phyloP scores from a whole-genome alignment of 306 rosid genomes.

The Pachyrhizus erosus region DNA sequence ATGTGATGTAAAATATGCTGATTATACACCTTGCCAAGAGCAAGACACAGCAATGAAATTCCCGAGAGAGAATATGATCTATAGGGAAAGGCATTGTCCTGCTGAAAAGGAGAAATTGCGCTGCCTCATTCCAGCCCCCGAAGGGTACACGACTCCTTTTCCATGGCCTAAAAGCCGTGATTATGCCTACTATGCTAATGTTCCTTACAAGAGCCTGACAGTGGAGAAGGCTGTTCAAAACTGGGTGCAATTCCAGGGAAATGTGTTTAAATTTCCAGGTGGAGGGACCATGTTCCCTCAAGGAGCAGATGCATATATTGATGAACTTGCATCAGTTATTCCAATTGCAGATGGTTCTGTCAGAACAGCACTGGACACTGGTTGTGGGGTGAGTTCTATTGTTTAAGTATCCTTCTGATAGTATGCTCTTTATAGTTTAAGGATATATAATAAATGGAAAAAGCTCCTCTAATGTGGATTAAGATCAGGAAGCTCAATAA shows the following conservation, averaged over 20 bases:
- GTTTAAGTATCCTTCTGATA: conserved; percentile 18
- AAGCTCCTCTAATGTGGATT: neutral
- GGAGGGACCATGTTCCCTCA: conserved; percentile 99
- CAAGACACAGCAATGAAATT: conserved; percentile 95
- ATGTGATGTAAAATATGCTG: conserved; percentile 66
- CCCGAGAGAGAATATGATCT: conserved; percentile 95
- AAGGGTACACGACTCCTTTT: conserved; percentile 83
- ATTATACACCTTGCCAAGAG: conserved; percentile 98
- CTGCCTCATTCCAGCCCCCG: conserved; percentile 94
- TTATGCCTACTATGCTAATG: conserved; percentile 86
- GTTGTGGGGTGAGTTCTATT: conserved; percentile 79
- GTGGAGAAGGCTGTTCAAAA: conserved; percentile 97
- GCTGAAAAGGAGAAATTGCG: conserved; percentile 75
- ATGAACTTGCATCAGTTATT: conserved; percentile 88
- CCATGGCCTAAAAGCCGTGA: conserved; percentile 99
- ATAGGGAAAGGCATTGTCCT: conserved; percentile 99
- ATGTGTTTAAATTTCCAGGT: conserved; percentile 95
- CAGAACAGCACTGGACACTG: conserved; percentile 95
- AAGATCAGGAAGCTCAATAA: neutral
- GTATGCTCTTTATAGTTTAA: neutral
- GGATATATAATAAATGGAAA: conserved; percentile 12
- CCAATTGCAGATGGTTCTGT: conserved; percentile 87
- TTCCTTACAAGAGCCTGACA: conserved; percentile 81
- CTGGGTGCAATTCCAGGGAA: conserved; percentile 91
- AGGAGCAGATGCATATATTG: conserved; percentile 89